A percentile compares a stretch with the other conserved stretches of the same genome.
Evolutionary conservation across 106 monocot species (phyloP).

Genomic region (Alisma plantagoaquatica): DNA sequence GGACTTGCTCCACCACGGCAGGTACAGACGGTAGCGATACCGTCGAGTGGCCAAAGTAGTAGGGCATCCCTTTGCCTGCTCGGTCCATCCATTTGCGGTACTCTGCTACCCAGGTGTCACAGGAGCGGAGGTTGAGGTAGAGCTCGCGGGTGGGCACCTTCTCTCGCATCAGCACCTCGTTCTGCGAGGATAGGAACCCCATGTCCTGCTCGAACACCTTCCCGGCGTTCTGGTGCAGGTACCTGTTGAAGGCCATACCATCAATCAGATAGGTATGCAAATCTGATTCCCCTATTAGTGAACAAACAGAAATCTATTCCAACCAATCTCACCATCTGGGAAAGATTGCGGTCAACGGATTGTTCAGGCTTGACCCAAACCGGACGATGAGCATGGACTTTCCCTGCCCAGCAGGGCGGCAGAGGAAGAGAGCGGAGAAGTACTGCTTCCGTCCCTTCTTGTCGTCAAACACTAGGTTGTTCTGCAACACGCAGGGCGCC

Average conservation of each 20-base stretch:
- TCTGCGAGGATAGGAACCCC: conserved; percentile 97
- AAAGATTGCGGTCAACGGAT: conserved; percentile 19
- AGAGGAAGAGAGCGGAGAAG: conserved; percentile 77
- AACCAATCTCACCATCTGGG: conserved; percentile 95
- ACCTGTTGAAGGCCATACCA: too few species aligned
- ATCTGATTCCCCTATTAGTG: too few species aligned
- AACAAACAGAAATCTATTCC: too few species aligned
- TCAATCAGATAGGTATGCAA: too few species aligned
- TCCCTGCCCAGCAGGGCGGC: conserved; percentile 88
- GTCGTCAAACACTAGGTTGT: conserved; percentile 59
- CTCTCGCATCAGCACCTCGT: conserved; percentile 75
- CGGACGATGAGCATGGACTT: conserved; percentile 91
- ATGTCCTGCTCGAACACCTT: conserved; percentile 99
- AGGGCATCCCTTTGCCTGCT: conserved; percentile 91
- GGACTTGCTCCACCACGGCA: conserved; percentile 54
- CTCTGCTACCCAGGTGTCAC: conserved; percentile 86
- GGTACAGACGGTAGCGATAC: conserved; percentile 35
- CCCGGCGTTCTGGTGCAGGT: conserved; percentile 74
- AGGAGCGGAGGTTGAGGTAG: conserved; percentile 73
- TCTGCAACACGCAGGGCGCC: conserved; percentile 74
- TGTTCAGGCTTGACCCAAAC: conserved; percentile 44
- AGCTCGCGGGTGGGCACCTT: conserved; percentile 63
- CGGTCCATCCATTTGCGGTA: conserved; percentile 97
- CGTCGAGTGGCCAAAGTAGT: conserved; percentile 74
- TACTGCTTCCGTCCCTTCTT: conserved; percentile 50